phyloP scores from a whole-genome alignment of 768 basidiomycete genomes.

The Auricularia heimuer region DNA sequence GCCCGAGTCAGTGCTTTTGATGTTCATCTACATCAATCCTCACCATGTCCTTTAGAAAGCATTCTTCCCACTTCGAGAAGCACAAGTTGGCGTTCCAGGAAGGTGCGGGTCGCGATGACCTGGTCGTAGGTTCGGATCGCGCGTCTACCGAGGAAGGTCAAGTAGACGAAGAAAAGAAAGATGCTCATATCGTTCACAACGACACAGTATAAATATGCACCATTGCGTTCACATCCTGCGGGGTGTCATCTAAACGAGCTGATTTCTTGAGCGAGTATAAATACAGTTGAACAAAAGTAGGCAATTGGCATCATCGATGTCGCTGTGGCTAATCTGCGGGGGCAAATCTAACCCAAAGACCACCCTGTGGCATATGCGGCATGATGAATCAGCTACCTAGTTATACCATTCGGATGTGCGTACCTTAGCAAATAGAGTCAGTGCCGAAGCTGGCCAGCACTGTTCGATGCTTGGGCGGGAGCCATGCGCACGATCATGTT shows the following conservation, averaged over 20 bases:
- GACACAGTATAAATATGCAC: background rate
- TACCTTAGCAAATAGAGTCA: slow-evolving; percentile 65
- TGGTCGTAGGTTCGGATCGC: background rate
- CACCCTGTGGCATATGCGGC: too few relatives aligned
- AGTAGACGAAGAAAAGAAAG: background rate
- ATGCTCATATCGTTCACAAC: background rate
- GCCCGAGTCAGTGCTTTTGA: slow-evolving; percentile 46
- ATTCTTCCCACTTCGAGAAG: slow-evolving; percentile 76
- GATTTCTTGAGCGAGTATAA: too few relatives aligned
- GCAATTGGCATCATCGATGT: too few relatives aligned
- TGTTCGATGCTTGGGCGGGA: slow-evolving; percentile 44
- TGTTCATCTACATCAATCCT: background rate
- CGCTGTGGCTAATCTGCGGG: too few relatives aligned
- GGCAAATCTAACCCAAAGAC: too few relatives aligned
- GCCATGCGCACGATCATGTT: slow-evolving; percentile 17
- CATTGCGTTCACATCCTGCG: too few relatives aligned
- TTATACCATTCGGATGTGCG: background rate
- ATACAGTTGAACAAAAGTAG: too few relatives aligned
- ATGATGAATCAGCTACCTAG: too few relatives aligned
- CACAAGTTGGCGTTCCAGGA: slow-evolving; percentile 71
- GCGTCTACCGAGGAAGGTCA: background rate
- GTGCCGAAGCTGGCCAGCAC: slow-evolving; percentile 51
- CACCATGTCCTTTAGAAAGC: slow-evolving; percentile 36
- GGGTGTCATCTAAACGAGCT: too few relatives aligned
- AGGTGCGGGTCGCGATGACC: slow-evolving; percentile 47